phyloP scores from a whole-genome alignment of 805 yeast genomes.

The Kuraishia piskuri region DNA sequence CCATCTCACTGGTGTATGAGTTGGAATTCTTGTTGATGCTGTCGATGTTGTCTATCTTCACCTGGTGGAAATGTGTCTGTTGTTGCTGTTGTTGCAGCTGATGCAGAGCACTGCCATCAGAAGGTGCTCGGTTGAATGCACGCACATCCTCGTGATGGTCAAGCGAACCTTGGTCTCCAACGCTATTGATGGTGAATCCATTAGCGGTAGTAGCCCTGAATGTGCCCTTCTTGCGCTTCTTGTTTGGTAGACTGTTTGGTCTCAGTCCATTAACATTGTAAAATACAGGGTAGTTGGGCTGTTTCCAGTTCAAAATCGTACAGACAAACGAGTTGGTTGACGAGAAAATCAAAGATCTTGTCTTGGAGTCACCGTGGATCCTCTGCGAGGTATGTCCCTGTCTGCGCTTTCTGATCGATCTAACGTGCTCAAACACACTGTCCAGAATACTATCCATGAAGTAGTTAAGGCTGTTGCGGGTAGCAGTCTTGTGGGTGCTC shows the following conservation, averaged over 20 bases:
- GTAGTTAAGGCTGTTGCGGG: constrained; percentile 11
- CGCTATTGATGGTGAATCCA: constrained; percentile 18
- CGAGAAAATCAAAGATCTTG: constrained; percentile 72
- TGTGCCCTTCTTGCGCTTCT: constrained; percentile 7
- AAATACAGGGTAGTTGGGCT: constrained; percentile 94
- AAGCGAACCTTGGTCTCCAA: constrained; percentile 6
- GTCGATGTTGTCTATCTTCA: constrained; percentile 26
- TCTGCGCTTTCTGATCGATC: constrained; percentile 30
- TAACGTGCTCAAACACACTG: constrained; percentile 70
- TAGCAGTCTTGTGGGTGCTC: background rate
- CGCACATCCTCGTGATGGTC: background rate
- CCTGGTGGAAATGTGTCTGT: constrained; percentile 7
- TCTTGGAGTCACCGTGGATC: constrained; percentile 16
- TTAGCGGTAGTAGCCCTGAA: constrained; percentile 33
- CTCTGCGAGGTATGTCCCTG: constrained; percentile 7
- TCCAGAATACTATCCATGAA: constrained; percentile 70
- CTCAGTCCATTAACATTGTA: constrained; percentile 69
- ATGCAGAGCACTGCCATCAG: background rate
- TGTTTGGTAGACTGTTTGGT: constrained; percentile 14
- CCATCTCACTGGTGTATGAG: constrained; percentile 21
- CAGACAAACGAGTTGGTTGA: constrained; percentile 87
- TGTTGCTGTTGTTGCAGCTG: background rate
- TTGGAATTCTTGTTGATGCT: constrained; percentile 26
- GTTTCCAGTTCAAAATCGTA: constrained; percentile 94
- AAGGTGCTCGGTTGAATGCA: background rate